Conservation (phyloP, 805 yeast species). For the Sugiyamaella qingdaonensis region DNA sequence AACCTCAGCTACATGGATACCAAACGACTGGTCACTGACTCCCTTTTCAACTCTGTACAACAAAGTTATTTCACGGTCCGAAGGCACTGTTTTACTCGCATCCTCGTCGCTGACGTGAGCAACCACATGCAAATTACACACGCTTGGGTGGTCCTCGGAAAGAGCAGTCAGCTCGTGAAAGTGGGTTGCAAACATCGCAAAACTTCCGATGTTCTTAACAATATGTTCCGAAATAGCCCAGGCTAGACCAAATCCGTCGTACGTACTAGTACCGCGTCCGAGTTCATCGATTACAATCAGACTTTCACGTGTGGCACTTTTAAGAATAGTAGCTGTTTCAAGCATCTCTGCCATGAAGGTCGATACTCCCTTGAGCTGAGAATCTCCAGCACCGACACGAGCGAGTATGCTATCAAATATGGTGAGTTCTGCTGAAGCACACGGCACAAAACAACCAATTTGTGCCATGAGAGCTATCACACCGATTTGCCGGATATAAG, state of each 20-base stretch:
- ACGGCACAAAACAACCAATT: slow-evolving; percentile 86
- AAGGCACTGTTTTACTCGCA: slow-evolving; percentile 25
- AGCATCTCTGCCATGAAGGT: slow-evolving; percentile 97
- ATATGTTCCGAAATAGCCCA: slow-evolving; percentile 93
- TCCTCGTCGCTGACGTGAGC: slow-evolving; percentile 62
- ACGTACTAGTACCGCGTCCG: slow-evolving; percentile 91
- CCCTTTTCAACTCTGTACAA: slow-evolving; percentile 95
- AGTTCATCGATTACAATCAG: slow-evolving; percentile 88
- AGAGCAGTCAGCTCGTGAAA: slow-evolving; percentile 91
- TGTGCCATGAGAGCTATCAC: slow-evolving; percentile 84
- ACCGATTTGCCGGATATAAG: slow-evolving; percentile 86
- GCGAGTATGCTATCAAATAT: slow-evolving; percentile 90
- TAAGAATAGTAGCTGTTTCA: slow-evolving; percentile 83
- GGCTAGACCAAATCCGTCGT: slow-evolving; percentile 97
- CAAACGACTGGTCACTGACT: slow-evolving; percentile 92
- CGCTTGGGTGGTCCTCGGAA: slow-evolving; percentile 54
- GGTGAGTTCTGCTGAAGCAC: slow-evolving; percentile 68
- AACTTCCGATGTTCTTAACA: slow-evolving; percentile 64
- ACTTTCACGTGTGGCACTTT: slow-evolving; percentile 72
- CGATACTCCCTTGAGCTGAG: slow-evolving; percentile 93
- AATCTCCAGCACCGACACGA: slow-evolving; percentile 98
- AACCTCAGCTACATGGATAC: slow-evolving; percentile 95
- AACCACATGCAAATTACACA: slow-evolving; percentile 83
- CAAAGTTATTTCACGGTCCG: slow-evolving; percentile 69
- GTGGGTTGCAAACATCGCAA: slow-evolving; percentile 92